phyloP scores from a whole-genome alignment of 2,329 filamentous ascomycete genomes.

The Amylocarpus encephaloides region DNA sequence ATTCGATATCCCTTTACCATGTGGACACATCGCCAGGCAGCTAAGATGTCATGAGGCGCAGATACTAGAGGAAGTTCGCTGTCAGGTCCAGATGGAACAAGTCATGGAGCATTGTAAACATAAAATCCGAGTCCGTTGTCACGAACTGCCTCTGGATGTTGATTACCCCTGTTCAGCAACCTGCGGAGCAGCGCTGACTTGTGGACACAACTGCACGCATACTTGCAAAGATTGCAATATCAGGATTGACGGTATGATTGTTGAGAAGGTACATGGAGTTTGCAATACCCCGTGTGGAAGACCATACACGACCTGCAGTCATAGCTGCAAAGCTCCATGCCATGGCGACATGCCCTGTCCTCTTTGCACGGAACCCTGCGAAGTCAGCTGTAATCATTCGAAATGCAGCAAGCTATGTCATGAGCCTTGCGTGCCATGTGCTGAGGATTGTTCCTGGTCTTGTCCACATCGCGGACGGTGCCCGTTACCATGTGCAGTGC shows the following conservation, averaged over 20 bases:
- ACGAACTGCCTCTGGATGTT: conserved; percentile 35
- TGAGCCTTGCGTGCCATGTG: conserved; percentile 57
- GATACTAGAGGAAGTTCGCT: conserved; percentile 41
- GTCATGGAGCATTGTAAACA: conserved; percentile 51
- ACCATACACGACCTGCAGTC: conserved; percentile 47
- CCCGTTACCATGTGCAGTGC: conserved; percentile 51
- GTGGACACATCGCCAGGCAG: conserved; percentile 35
- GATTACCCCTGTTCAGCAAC: conserved; percentile 41
- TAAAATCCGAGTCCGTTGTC: conserved; percentile 43
- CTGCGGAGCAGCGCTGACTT: conserved; percentile 44
- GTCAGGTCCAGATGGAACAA: conserved; percentile 40
- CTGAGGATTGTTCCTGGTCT: conserved; percentile 46
- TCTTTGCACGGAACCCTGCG: conserved; percentile 45
- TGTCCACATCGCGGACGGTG: conserved; percentile 47
- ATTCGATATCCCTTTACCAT: conserved; percentile 30
- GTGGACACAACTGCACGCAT: conserved; percentile 52
- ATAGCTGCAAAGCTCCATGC: conserved; percentile 46
- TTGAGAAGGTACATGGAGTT: conserved; percentile 37
- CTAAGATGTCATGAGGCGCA: conserved; percentile 39
- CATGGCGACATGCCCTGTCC: conserved; percentile 44
- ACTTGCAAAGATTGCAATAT: conserved; percentile 44
- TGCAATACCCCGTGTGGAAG: conserved; percentile 47
- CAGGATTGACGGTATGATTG: conserved; percentile 29
- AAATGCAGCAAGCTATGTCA: conserved; percentile 47
- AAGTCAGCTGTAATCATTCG: conserved; percentile 51